Conservation (phyloP, 2,329 filamentous ascomycete genomes). For the Macrophomina tecta region DNA sequence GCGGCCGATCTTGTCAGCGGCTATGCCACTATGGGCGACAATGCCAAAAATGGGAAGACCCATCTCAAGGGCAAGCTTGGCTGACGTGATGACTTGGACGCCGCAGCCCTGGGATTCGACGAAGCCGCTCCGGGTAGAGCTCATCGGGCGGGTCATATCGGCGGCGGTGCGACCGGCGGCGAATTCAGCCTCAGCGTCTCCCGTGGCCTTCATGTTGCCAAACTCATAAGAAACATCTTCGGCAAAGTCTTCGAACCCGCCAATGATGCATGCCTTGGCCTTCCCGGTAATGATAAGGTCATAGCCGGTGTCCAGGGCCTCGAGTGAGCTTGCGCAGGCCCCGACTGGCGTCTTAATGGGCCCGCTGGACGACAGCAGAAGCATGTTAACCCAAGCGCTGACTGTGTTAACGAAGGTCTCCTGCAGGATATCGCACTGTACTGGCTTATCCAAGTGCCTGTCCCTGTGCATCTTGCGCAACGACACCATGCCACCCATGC, state of each 20-base stretch:
- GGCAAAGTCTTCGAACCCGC: slow-evolving; percentile 45
- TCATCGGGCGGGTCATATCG: slow-evolving; percentile 46
- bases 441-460: slow-evolving; percentile 38
- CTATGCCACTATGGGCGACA: slow-evolving; percentile 42
- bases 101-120: slow-evolving; percentile 47
- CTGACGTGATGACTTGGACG: slow-evolving; percentile 44
- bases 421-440: slow-evolving; percentile 44
- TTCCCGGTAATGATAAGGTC: slow-evolving; percentile 42
- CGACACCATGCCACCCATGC: slow-evolving; percentile 38
- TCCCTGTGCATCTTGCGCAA: slow-evolving; percentile 40
- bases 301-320: slow-evolving; percentile 45
- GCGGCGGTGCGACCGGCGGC: slow-evolving; percentile 35
- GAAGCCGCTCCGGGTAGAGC: slow-evolving; percentile 44
- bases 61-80: slow-evolving; percentile 41
- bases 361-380: slow-evolving; percentile 45
- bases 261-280: slow-evolving; percentile 43
- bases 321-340: slow-evolving; percentile 47
- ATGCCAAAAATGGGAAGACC: slow-evolving; percentile 43
- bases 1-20: slow-evolving; percentile 43
- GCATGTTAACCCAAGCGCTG: slow-evolving; percentile 51
- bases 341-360: slow-evolving; percentile 47
- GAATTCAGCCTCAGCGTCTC: slow-evolving; percentile 39
- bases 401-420: slow-evolving; percentile 47
- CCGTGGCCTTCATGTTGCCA: slow-evolving; percentile 47
- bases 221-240: slow-evolving; percentile 41